These are phyloP conservation scores for Yamadazyma scolyti DNA, from an alignment of 805 yeast species.

Conservation along the genomic window DNA sequence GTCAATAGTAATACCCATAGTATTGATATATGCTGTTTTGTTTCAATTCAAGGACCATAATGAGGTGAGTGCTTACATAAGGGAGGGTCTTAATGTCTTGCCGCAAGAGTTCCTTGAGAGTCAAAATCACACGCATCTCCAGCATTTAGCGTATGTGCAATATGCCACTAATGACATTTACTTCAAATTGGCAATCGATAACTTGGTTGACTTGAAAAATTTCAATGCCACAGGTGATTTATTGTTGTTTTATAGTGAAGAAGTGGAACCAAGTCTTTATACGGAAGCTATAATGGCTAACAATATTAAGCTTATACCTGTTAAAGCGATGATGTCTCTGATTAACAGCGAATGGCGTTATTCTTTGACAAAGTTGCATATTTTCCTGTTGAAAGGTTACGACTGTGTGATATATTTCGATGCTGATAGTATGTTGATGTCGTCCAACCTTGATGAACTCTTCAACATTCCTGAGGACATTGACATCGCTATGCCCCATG, in stretches of 20 bases:
- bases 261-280: constrained; percentile 12
- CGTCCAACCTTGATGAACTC: constrained; percentile 27
- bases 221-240: constrained; percentile 35
- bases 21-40: too few species aligned
- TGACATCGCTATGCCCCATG: constrained; percentile 29
- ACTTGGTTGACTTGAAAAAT: constrained; percentile 32
- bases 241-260: constrained; percentile 37
- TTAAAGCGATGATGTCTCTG: constrained; percentile 13
- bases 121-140: constrained; percentile 8
- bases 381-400: constrained; percentile 47
- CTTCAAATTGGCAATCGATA: constrained; percentile 50
- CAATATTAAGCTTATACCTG: too few species aligned
- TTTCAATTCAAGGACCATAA: too few species aligned
- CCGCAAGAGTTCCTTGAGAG: constrained; percentile 19
- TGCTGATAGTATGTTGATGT: constrained; percentile 46
- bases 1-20: too few species aligned
- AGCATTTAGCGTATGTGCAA: constrained; percentile 51
- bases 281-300: constrained; percentile 3
- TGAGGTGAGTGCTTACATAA: too few species aligned
- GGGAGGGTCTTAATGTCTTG: too few species aligned
- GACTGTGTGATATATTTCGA: constrained; percentile 57
- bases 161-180: constrained; percentile 55
- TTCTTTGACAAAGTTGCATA: constrained; percentile 53
- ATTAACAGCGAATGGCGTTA: constrained; percentile 41
- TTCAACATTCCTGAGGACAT: constrained; percentile 22